Base-by-base conservation (phyloP, 139 green algal genomes). In the Deuterostichococcus epilithicus region DNA sequence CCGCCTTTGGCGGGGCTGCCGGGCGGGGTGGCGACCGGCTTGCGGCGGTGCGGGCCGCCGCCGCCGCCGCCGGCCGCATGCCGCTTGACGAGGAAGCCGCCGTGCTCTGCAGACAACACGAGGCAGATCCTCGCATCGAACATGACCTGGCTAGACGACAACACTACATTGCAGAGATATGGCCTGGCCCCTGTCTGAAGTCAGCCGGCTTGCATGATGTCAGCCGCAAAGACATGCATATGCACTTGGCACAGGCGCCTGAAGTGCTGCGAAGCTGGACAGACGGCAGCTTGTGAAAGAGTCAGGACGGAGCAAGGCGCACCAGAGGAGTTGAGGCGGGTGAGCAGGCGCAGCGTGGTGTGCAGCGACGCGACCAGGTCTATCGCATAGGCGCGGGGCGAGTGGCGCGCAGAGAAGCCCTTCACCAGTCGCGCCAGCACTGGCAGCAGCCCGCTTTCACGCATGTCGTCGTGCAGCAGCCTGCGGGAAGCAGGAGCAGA, bases 371-470 rank as follows among this genome's bases (percentile, higher is more conserved):
- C 81, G 8, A 90, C 82, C 39, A 95, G 73, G 75, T 91, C 86
- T 1, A 79, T 75, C 2, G 88, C 91, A 37, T 92, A 81, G 59
- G 30, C 70, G 47, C 84, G 78, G 0, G 86, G 78, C 81, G 94
- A 86, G 52, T 83, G 81, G 44, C 76, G 73, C 67, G 81, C 77
- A 70, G 80, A 88, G 87, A 91, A 96, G 23, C 37, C 68, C 36
- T 84, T 80, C 35, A 94, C 88, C 18, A 88, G 74, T 4, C 84
- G 77, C 1, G 74, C 75, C 37, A 95, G 82, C 69, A 91, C 82
- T 5, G 87, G 85, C 73, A 97, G 86, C 78, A 97, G 79, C 1
- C 92, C 92, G 28, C 75, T 86, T 70, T 95, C 88, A 73, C 86
- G 85, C 72, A 86, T 76, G 75, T 92, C 88, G 70, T 94, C 88